Evolutionary conservation across 1,284 basidiomycete species (phyloP).

Genomic region (Pyrrhoderma noxium): DNA sequence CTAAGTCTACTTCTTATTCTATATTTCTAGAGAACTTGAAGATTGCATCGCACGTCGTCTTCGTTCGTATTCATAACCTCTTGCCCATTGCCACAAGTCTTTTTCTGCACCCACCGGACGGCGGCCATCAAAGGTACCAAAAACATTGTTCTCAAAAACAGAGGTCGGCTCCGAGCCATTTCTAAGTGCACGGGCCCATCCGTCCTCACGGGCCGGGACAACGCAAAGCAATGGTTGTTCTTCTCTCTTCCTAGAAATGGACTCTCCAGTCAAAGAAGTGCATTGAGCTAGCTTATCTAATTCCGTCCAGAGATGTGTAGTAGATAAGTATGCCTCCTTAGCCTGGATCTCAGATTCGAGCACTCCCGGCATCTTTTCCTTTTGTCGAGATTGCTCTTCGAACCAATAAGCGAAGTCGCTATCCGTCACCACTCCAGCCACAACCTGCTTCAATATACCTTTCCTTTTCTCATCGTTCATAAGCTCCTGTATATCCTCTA

Average conservation of each 20-base stretch:
- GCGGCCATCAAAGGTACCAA: not conserved
- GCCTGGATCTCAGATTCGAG: not conserved
- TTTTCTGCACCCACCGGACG: too few species aligned
- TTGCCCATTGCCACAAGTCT: conserved; percentile 15
- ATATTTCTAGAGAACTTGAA: too few species aligned
- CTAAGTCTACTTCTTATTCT: too few species aligned
- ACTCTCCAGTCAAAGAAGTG: too few species aligned
- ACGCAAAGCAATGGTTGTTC: not conserved
- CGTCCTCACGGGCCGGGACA: conserved; percentile 5
- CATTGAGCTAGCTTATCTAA: too few species aligned
- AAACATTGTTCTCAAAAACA: conserved; percentile 7
- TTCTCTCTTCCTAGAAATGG: too few species aligned
- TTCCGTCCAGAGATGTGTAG: conserved; percentile 10
- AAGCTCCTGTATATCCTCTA: conserved; percentile 25
- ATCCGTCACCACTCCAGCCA: conserved; percentile 10
- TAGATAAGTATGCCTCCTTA: conserved; percentile 8
- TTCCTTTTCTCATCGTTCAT: too few species aligned
- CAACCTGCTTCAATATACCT: not conserved
- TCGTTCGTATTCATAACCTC: not conserved
- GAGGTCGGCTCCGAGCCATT: not conserved
- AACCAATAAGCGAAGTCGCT: conserved; percentile 1
- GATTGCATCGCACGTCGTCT: too few species aligned
- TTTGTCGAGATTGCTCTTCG: not conserved
- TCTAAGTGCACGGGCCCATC: conserved; percentile 6
- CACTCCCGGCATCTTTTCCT: not conserved